These are phyloP conservation scores for Nemania abortiva DNA, from an alignment of 2,329 filamentous ascomycete species.

Conservation along the genomic window DNA sequence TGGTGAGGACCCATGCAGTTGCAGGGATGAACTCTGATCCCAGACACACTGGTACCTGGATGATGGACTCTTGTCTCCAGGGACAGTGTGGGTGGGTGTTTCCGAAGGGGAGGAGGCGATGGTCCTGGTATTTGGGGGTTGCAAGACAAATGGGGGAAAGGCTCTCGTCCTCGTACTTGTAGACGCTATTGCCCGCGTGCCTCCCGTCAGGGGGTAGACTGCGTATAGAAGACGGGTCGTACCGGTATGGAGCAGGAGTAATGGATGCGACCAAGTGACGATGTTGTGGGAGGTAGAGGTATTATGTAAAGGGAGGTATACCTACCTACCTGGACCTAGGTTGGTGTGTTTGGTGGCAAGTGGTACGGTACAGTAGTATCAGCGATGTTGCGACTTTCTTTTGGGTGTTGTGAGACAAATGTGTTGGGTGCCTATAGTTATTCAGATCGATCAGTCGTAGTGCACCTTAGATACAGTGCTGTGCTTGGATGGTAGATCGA, in stretches of 20 bases:
- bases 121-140: slow-evolving; percentile 21
- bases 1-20: slow-evolving; percentile 34
- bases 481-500: background rate
- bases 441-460: background rate
- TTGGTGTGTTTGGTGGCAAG: too few relatives aligned
- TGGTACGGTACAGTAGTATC: slow-evolving; percentile 13
- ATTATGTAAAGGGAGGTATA: background rate
- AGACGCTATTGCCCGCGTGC: slow-evolving; percentile 13
- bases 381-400: slow-evolving; percentile 7
- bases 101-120: slow-evolving; percentile 5
- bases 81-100: slow-evolving; percentile 29
- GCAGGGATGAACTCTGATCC: slow-evolving; percentile 32
- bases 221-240: background rate
- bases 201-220: background rate
- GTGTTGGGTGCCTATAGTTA: background rate
- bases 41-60: slow-evolving; percentile 32
- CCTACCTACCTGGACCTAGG: too few relatives aligned
- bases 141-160: slow-evolving; percentile 22
- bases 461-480: background rate
- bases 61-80: slow-evolving; percentile 24
- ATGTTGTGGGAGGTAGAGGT: slow-evolving; percentile 11
- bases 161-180: slow-evolving; percentile 13
- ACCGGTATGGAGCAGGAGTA: background rate
- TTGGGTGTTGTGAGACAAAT: slow-evolving; percentile 25
- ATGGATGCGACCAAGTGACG: slow-evolving; percentile 11